Conservation (phyloP, 352 stramenopile species). For the Achlya hypogyna region DNA sequence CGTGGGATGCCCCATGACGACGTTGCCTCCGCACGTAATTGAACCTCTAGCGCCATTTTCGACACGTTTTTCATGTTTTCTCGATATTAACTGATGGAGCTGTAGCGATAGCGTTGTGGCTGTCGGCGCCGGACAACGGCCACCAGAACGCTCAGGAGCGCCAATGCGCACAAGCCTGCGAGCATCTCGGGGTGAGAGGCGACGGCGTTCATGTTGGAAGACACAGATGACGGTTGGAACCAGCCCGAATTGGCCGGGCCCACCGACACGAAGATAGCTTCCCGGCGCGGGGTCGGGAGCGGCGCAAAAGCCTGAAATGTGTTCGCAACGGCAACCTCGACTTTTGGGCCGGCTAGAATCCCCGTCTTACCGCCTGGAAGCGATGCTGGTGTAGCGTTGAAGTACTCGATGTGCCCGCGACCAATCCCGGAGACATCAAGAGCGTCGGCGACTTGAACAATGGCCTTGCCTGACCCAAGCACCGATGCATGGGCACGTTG, state of each 20-base stretch:
- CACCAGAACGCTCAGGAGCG: background rate
- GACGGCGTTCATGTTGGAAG: background rate
- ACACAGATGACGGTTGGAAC: background rate
- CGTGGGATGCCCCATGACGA: no score
- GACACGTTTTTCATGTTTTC: no score
- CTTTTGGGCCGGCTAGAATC: background rate
- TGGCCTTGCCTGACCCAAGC: slow-evolving; percentile 2
- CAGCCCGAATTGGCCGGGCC: background rate
- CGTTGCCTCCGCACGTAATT: no score
- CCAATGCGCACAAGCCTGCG: background rate
- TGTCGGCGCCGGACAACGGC: background rate
- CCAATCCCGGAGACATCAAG: background rate
- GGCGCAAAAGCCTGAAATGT: background rate
- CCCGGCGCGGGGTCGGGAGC: background rate
- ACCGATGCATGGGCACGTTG: background rate
- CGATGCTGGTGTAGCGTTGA: slow-evolving; percentile 6
- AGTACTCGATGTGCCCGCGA: slow-evolving; percentile 12
- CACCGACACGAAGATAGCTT: slow-evolving; percentile 6
- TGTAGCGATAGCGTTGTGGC: background rate
- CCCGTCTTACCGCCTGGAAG: background rate
- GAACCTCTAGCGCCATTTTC: no score
- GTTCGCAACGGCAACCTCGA: background rate
- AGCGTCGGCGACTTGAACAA: slow-evolving; percentile 8
- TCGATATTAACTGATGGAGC: slow-evolving; percentile 10
- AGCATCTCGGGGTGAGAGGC: background rate